These are phyloP conservation scores for Saxophila tyrrhenica DNA, from an alignment of 495 filamentous ascomycete species.

Conservation along the genomic window DNA sequence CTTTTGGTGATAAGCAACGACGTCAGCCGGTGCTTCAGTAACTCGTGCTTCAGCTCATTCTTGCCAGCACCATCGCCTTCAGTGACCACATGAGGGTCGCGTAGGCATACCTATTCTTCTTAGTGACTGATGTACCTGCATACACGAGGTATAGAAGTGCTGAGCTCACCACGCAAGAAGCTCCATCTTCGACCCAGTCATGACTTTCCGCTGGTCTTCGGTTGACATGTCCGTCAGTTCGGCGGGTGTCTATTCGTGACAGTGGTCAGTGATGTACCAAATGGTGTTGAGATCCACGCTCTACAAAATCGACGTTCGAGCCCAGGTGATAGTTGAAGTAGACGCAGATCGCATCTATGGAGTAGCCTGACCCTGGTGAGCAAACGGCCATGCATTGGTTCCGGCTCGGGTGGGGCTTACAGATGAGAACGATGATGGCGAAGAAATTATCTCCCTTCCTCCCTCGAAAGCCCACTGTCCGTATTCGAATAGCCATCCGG, in stretches of 20 bases:
- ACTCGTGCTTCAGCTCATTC: too few species aligned
- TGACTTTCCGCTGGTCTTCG: neutral
- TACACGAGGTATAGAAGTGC: too few species aligned
- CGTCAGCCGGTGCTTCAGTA: too few species aligned
- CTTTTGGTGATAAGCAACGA: too few species aligned
- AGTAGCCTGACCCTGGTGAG: neutral
- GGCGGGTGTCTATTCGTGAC: too few species aligned
- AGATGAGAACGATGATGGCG: neutral
- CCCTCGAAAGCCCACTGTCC: conserved; percentile 1
- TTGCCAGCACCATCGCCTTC: conserved; percentile 3
- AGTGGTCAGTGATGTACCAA: too few species aligned
- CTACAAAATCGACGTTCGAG: neutral
- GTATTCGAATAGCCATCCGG: neutral
- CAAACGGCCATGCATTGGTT: neutral
- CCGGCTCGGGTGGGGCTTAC: neutral
- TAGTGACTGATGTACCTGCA: too few species aligned
- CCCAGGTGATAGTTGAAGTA: neutral
- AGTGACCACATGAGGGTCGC: neutral
- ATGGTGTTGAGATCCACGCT: too few species aligned
- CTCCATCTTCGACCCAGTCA: conserved; percentile 3
- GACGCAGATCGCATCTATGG: neutral
- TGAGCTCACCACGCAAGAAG: neutral
- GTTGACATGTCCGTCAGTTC: neutral
- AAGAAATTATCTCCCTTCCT: conserved; percentile 4
- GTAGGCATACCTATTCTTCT: conserved; percentile 9